A percentile compares a stretch with the other conserved stretches of the same genome.
phyloP scores from a whole-genome alignment of 306 rosid genomes.

The Quercus bicolor region DNA sequence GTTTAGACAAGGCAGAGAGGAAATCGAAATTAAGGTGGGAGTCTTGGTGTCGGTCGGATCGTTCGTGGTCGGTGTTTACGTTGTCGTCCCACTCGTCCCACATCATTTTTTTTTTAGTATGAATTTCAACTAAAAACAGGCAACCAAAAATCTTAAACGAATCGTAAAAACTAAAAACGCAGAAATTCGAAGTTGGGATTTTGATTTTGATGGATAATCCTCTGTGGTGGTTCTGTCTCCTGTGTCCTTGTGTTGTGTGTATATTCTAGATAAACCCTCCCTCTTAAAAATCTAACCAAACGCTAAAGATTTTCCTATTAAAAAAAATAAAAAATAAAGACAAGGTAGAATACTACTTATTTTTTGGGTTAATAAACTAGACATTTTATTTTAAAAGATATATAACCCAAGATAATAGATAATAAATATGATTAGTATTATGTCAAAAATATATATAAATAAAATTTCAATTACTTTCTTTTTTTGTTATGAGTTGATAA shows the following conservation, averaged over 20 bases:
- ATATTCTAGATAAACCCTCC: background rate
- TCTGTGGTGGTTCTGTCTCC: background rate
- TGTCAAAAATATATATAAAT: too few relatives aligned
- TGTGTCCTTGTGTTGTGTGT: constrained; percentile 22
- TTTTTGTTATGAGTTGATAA: too few relatives aligned
- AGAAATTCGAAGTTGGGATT: background rate
- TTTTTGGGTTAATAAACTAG: too few relatives aligned
- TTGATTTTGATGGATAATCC: background rate
- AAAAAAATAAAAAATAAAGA: too few relatives aligned
- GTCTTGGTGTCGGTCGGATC: constrained; percentile 32
- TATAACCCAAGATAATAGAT: too few relatives aligned
- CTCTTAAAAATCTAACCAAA: too few relatives aligned
- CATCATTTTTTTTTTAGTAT: constrained; percentile 24
- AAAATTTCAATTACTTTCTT: too few relatives aligned
- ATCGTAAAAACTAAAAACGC: background rate
- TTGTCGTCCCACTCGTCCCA: constrained; percentile 47
- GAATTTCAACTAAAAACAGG: background rate
- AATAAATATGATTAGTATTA: too few relatives aligned
- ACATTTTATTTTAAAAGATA: too few relatives aligned
- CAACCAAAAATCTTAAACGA: too few relatives aligned
- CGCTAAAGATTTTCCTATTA: too few relatives aligned
- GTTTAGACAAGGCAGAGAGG: constrained; percentile 53
- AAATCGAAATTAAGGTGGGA: constrained; percentile 58
- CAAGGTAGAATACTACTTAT: too few relatives aligned
- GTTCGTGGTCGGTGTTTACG: constrained; percentile 24